Conservation (phyloP, 2,329 filamentous ascomycete species). For the Fusarium nodosum region DNA sequence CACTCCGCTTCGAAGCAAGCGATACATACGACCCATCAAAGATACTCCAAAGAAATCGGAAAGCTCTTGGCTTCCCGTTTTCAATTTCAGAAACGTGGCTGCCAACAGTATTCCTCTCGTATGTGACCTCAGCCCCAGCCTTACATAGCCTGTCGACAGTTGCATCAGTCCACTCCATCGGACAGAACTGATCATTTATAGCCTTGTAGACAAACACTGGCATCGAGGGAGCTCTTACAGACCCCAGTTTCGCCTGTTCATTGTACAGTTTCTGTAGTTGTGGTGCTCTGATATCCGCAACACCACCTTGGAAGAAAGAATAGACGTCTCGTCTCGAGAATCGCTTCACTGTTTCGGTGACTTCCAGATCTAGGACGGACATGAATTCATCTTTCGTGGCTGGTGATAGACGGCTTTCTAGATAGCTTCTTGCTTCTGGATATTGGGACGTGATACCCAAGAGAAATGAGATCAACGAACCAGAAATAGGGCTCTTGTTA, state of each 20-base stretch:
- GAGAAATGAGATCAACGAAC: slow-evolving; percentile 22
- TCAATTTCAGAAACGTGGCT: slow-evolving; percentile 54
- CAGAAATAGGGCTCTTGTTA: slow-evolving; percentile 37
- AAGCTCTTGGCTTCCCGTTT: slow-evolving; percentile 33
- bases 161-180: slow-evolving; percentile 59
- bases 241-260: slow-evolving; percentile 50
- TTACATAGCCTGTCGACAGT: slow-evolving; percentile 59
- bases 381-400: slow-evolving; percentile 35
- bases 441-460: slow-evolving; percentile 41
- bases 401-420: slow-evolving; percentile 19
- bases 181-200: slow-evolving; percentile 60
- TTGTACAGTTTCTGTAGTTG: slow-evolving; percentile 46
- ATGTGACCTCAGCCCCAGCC: slow-evolving; percentile 58
- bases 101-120: slow-evolving; percentile 60
- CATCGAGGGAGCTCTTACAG: slow-evolving; percentile 59
- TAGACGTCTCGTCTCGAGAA: slow-evolving; percentile 47
- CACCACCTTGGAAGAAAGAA: slow-evolving; percentile 49
- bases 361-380: background rate
- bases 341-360: slow-evolving; percentile 33
- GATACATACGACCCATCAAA: slow-evolving; percentile 39
- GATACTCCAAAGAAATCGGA: slow-evolving; percentile 29
- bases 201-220: slow-evolving; percentile 66
- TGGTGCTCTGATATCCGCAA: slow-evolving; percentile 44
- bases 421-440: slow-evolving; percentile 26
- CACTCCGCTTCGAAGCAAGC: background rate